Percentiles rank a stretch among this genome's conserved stretches.
Conservation (phyloP, 176 grass and related monocot genomes). For the Avena atlantica region DNA sequence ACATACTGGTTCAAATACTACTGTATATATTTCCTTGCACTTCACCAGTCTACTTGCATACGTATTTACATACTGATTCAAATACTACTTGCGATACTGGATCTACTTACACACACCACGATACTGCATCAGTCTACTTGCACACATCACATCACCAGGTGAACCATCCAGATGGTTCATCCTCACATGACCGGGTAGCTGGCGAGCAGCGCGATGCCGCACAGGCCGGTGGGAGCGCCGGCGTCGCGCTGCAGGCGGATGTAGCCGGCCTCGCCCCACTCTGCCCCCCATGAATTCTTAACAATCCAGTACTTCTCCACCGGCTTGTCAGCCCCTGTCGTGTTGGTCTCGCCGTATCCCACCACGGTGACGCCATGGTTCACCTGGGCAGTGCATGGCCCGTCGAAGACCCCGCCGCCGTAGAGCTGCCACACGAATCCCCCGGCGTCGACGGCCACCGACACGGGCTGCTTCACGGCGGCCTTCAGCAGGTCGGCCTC, state of each 20-base stretch:
- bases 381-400: slow-evolving; percentile 50
- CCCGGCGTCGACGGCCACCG: slow-evolving; percentile 56
- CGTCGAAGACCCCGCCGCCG: slow-evolving; percentile 60
- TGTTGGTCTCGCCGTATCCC: slow-evolving; percentile 58
- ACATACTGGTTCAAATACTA: neutral
- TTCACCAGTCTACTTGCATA: neutral
- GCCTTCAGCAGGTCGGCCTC: slow-evolving; percentile 55
- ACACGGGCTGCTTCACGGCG: slow-evolving; percentile 60
- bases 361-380: slow-evolving; percentile 74
- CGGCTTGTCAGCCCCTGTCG: neutral
- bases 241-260: slow-evolving; percentile 49
- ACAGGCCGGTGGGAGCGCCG: slow-evolving; percentile 37
- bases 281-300: slow-evolving; percentile 72
- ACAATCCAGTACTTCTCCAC: slow-evolving; percentile 64
- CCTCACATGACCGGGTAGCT: slow-evolving; percentile 55
- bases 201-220: slow-evolving; percentile 59
- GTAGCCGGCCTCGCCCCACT: slow-evolving; percentile 75
- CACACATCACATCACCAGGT: neutral
- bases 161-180: neutral
- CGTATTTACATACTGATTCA: neutral
- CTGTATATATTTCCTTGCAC: neutral
- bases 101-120: neutral
- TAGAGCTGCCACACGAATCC: slow-evolving; percentile 62
- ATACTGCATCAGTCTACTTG: neutral
- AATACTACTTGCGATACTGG: neutral